Base-by-base conservation (phyloP, 2,329 filamentous ascomycete genomes). In the Pseudocercospora macadamiae region DNA sequence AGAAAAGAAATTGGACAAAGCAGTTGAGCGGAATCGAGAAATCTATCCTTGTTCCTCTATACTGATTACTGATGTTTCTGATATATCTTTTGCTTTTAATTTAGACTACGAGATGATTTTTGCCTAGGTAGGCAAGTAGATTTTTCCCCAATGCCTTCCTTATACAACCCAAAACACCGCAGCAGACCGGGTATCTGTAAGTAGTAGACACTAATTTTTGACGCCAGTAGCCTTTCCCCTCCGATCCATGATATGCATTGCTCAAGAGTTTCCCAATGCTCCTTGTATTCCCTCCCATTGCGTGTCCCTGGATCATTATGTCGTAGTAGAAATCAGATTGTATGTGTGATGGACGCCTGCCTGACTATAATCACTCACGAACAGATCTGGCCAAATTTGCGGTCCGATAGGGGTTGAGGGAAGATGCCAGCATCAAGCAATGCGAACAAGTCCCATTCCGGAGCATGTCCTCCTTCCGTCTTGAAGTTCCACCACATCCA, bases 401-500 rank as follows among this genome's bases (percentile, higher is more conserved):
- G 62, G 25, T 62, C 61, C 3, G 60, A 67, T 12, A 78, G 64
- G 4, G 77, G 76, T 53, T 78, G 74, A 3, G 82, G 82, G 66
- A 84, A 84, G 9, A 85, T 62, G 0, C 81, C 81, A 25, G 74
- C 76, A 61, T 81, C 79, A 16, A 83, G 70, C 8, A 84, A 70
- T 23, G 70, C 71, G 58, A 80, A 79, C 21, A 78, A 76, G 68
- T 84, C 81, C 81, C 82, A 85, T 64, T 84, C 82, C 37, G 78
- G 75, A 3, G 66, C 61, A 26, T 54, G 59, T 12, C 59, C 55
- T 18, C 54, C 63, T 64, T 85, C 81, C 0, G 82, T 83, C 74
- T 85, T 85, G 73, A 83, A 85, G 61, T 83, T 84, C 82, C 82
- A 85, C 68, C 81, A 84, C 25, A 83, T 71, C 82, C 82, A 85